phyloP scores from a whole-genome alignment of 2,329 filamentous ascomycete genomes.

The Colletotrichum viniferum region DNA sequence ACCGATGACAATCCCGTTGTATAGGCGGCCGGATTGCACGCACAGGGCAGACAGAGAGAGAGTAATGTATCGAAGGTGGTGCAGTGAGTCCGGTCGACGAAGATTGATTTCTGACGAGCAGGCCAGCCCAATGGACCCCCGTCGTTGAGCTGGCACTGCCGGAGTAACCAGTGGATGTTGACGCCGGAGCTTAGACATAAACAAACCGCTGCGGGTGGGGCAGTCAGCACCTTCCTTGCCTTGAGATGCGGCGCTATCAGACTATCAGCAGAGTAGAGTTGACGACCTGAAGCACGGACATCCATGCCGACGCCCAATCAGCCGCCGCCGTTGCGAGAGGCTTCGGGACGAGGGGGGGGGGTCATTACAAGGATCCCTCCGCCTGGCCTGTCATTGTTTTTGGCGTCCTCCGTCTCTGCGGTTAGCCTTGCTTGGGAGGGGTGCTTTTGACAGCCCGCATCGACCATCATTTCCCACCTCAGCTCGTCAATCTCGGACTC shows the following conservation, averaged over 20 bases:
- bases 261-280: neutral
- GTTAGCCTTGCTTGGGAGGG: neutral
- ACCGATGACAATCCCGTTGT: neutral
- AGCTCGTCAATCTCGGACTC: neutral
- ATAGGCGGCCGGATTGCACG: neutral
- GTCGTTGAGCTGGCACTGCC: slow-evolving; percentile 21
- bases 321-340: neutral
- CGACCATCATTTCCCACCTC: neutral
- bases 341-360: neutral
- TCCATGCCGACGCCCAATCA: neutral
- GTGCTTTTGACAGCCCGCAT: neutral
- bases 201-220: slow-evolving; percentile 18
- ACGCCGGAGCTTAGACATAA: slow-evolving; percentile 20
- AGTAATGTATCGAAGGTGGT: neutral
- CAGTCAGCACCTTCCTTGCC: neutral
- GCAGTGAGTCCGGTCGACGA: neutral
- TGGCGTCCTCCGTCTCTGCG: neutral
- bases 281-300: neutral
- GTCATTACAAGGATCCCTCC: slow-evolving; percentile 5
- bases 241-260: neutral
- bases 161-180: slow-evolving; percentile 20
- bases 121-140: neutral
- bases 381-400: neutral
- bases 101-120: slow-evolving; percentile 3
- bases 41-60: neutral